These are phyloP conservation scores for Diddensiella santjacobensis DNA, from an alignment of 805 yeast genomes.

Conservation along the genomic window DNA sequence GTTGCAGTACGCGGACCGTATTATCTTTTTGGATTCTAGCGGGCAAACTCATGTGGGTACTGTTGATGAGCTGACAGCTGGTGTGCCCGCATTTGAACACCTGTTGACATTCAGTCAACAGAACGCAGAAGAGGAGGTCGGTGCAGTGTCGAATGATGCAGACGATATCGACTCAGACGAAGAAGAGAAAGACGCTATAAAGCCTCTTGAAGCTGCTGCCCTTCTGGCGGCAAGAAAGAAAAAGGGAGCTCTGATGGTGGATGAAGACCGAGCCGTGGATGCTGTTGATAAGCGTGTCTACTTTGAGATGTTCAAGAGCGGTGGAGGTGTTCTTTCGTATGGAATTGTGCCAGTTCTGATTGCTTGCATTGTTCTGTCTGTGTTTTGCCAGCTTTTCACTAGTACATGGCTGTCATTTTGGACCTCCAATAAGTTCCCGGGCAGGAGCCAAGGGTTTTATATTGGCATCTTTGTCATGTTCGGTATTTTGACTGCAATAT, in stretches of 20 bases:
- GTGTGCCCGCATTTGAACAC: constrained; percentile 46
- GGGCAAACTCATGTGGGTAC: constrained; percentile 61
- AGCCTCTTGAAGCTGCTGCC: constrained; percentile 10
- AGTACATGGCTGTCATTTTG: constrained; percentile 81
- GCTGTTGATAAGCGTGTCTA: constrained; percentile 43
- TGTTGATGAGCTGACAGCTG: constrained; percentile 45
- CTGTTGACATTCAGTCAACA: constrained; percentile 29
- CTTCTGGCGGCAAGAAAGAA: constrained; percentile 23
- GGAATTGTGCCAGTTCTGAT: constrained; percentile 32
- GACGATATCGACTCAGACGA: constrained; percentile 23
- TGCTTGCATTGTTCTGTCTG: constrained; percentile 51
- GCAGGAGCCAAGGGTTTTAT: constrained; percentile 51
- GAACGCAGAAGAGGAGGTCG: constrained; percentile 14
- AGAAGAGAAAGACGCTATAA: constrained; percentile 10
- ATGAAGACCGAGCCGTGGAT: constrained; percentile 31
- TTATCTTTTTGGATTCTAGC: constrained; percentile 61
- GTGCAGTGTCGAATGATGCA: constrained; percentile 25
- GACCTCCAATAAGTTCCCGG: constrained; percentile 55
- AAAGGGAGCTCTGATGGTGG: constrained; percentile 28
- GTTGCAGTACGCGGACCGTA: constrained; percentile 62
- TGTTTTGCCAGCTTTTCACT: constrained; percentile 42
- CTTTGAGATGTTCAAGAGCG: constrained; percentile 47
- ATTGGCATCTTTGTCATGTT: constrained; percentile 58
- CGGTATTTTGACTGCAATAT: constrained; percentile 52
- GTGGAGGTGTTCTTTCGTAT: constrained; percentile 44